These are phyloP conservation scores for Nothophytophthora sp. DNA, from an alignment of 352 stramenopile species.

Conservation along the genomic window DNA sequence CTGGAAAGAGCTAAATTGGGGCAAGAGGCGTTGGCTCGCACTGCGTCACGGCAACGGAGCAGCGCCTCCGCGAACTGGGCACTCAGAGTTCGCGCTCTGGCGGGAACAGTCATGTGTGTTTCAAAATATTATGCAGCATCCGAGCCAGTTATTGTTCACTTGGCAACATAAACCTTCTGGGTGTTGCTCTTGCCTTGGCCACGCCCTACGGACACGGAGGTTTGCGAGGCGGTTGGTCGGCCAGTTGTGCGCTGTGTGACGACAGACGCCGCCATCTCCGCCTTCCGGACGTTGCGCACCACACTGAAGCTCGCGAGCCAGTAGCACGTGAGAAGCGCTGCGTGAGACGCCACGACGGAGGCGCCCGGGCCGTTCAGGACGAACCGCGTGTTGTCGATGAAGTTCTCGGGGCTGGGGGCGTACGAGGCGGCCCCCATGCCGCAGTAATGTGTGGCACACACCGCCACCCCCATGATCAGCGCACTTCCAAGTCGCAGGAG, in stretches of 20 bases:
- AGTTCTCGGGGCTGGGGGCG: conserved; percentile 34
- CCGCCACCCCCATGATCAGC: conserved; percentile 58
- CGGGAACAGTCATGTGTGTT: no score
- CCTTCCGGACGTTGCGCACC: conserved; percentile 19
- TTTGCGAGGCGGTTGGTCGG: no score
- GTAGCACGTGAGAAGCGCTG: conserved; percentile 48
- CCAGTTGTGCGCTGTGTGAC: conserved; percentile 17
- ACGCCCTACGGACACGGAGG: no score
- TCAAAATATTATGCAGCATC: no score
- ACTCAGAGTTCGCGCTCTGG: no score
- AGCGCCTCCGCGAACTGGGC: no score
- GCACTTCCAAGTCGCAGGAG: conserved; percentile 46
- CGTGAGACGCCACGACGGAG: conserved; percentile 38
- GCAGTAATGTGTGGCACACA: conserved; percentile 62
- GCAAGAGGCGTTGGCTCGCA: no score
- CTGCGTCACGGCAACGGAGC: no score
- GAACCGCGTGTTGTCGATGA: conserved; percentile 20
- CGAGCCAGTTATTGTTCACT: no score
- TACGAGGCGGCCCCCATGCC: conserved; percentile 48
- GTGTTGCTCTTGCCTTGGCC: conserved; percentile 13
- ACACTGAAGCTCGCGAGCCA: conserved; percentile 47
- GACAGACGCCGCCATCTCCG: conserved; percentile 18
- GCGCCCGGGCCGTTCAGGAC: conserved; percentile 36
- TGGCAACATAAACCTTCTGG: conserved; percentile 7
- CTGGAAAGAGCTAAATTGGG: no score